Evolutionary conservation across 495 filamentous ascomycete species (phyloP), one percentile per base, ranked within the genome.

Genomic region (Collariella sp.): DNA sequence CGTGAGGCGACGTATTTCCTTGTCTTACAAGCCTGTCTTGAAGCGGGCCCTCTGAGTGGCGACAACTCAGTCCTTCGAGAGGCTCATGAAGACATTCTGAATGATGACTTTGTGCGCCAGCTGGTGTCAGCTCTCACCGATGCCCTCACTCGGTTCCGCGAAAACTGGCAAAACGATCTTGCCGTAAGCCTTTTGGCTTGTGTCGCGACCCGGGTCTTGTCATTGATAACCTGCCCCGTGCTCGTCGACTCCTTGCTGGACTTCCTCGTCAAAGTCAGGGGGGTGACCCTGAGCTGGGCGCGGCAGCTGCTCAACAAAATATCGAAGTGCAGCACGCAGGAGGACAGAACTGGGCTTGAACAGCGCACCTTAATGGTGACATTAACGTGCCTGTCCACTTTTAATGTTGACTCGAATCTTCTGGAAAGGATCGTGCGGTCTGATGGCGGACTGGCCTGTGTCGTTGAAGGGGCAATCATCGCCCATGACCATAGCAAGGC

Each of bases 1-100:
- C 72, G 74, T 20, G 47, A 67, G 6, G 69, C 76, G 22, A 78
- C 77, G 0, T 58, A 58, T 7, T 48, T 74, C 0, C 66, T 82
- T 23, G 40, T 82, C 5, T 59, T 72, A 12, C 81, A 84, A 55
- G 69, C 75, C 12, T 69, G 71, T 24, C 67, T 71, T 42, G 78
- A 83, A 52, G 72, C 68, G 2, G 79, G 79, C 0, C 72, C 73
- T 2, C 9, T 13, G 2, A 6, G 19, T 18, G 16, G 19, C 42
- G 3, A 10, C 20, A 12, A 13, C 0, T 52, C 35, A 12, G 24
- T 53, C 5, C 36, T 41, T 0, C 26, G 58, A 10, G 38, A 52
- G 33, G 43, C 56, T 0, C 41, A 60, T 22, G 7, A 4, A 1
- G 59, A 62, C 29, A 23, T 50, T 2, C 15, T 24, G 9, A n/a